Evolutionary conservation across 352 stramenopile genomes (phyloP).

Genomic region (Phytophthora vignae): DNA sequence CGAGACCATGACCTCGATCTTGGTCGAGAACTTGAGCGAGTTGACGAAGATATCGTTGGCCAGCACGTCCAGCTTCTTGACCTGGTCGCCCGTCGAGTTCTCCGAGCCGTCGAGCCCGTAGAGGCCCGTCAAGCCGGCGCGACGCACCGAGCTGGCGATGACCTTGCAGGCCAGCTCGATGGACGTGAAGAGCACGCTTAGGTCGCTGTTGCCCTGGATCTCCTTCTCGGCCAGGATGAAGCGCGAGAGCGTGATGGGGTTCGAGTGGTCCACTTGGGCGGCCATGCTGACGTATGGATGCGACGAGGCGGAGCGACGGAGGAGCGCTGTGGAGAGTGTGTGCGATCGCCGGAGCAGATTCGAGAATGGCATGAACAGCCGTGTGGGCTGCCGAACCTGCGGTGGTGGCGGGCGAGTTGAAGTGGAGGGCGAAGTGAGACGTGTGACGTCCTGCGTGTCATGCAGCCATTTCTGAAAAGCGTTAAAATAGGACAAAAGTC

Average conservation of each 20-base stretch:
- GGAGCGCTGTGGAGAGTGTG: neutral
- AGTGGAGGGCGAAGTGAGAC: conserved; percentile 18
- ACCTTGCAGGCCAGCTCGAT: conserved; percentile 98
- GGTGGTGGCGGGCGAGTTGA: conserved; percentile 25
- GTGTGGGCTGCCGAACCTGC: neutral
- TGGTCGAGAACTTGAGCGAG: conserved; percentile 96
- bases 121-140: conserved; percentile 91
- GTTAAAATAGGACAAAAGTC: neutral
- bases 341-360: conserved; percentile 36
- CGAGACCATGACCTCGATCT: conserved; percentile 97
- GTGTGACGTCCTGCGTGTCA: conserved; percentile 40
- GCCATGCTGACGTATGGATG: conserved; percentile 22
- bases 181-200: conserved; percentile 96
- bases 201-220: conserved; percentile 93
- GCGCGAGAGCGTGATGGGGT: conserved; percentile 94
- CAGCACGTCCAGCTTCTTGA: conserved; percentile 99
- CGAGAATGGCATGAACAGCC: conserved; percentile 20
- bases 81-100: conserved; percentile 97
- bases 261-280: conserved; percentile 71
- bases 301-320: neutral
- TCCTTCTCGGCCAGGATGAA: conserved; percentile 95
- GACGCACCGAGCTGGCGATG: conserved; percentile 96
- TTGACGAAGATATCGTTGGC: conserved; percentile 99
- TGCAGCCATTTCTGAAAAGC: conserved; percentile 10
- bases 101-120: conserved; percentile 97